Base-by-base conservation (phyloP, 768 basidiomycete species). In the Leccinum incarnatum region DNA sequence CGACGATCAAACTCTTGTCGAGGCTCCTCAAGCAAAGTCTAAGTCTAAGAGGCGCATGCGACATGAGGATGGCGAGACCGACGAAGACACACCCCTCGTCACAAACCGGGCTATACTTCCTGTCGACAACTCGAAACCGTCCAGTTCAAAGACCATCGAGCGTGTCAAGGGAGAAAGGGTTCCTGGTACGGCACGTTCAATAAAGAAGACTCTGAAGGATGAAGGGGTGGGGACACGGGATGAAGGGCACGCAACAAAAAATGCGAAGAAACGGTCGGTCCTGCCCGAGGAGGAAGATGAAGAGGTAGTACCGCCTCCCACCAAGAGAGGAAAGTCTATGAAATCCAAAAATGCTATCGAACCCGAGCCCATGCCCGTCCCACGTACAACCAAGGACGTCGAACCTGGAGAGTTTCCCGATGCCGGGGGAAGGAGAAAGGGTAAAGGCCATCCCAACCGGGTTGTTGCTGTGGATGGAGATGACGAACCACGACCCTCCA, bases 1-100 rank as follows among this genome's bases (percentile, higher is more conserved):
- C 45, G 72, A 72, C 32, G 72, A 74, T 9, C 54, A 27, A 42
- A 68, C 64, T 2, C 67, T 72, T 1, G 68, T 70, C 11, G 70
- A 72, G 9, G 61, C 58, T 10, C 68, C 60, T 1, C 65, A 12
- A 58, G 14, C 51, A 10, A 60, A 56, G 48, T n/a, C 55, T 8
- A 60, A 45, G 4, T 4, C 48, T 1, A 56, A 37, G 47, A 14
- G 25, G 14, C 57, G 29, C 4, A 25, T 23, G 23, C 60, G 27
- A 23, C 5, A 53, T 9, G 57, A 61, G 12, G 51, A 48, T 25
- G 29, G 3, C 7, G 54, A 59, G 34, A 54, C 36, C 10, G 58
- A 58, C 48, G 55, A 59, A 4, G 56, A 58, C 12, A 1, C 4
- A 17, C 50, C 58, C 2, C 37, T 54, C 30, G 11, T 61, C 36